Percentiles rank a stretch among this genome's conserved stretches.
Evolutionary conservation across 345 rosid species (phyloP).

Genomic region (Eucalyptus globulus): DNA sequence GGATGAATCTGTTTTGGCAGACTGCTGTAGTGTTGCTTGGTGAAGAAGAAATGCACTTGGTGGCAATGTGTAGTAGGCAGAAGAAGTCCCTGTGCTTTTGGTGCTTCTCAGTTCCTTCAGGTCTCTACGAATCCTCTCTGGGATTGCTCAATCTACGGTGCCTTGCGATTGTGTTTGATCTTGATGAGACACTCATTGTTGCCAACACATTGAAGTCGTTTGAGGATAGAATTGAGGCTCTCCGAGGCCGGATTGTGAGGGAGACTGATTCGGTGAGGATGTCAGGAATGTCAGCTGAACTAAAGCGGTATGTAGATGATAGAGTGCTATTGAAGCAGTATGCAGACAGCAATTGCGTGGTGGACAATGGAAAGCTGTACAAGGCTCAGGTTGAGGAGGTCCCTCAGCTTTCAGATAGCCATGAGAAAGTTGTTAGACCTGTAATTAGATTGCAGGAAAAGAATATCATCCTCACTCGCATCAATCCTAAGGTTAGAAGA

Average conservation of each 20-base stretch:
- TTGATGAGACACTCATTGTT: slow-evolving; percentile 91
- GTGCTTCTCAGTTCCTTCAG: slow-evolving; percentile 69
- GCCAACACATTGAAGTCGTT: slow-evolving; percentile 96
- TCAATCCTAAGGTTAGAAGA: slow-evolving; percentile 75
- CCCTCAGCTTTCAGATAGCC: slow-evolving; percentile 37
- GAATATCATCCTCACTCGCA: slow-evolving; percentile 77
- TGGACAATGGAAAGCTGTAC: slow-evolving; percentile 51
- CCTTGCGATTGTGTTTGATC: slow-evolving; percentile 85
- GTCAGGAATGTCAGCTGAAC: slow-evolving; percentile 68
- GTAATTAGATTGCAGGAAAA: slow-evolving; percentile 75
- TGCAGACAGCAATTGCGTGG: slow-evolving; percentile 49
- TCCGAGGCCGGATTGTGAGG: slow-evolving; percentile 59
- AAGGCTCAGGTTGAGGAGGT: slow-evolving; percentile 82
- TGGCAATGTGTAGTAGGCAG: slow-evolving; percentile 94
- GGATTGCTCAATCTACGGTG: slow-evolving; percentile 79
- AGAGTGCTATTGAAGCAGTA: slow-evolving; percentile 74
- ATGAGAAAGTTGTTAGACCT: slow-evolving; percentile 69
- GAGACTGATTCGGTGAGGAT: slow-evolving; percentile 60
- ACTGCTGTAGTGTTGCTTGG: slow-evolving; percentile 87
- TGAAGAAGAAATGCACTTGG: slow-evolving; percentile 84
- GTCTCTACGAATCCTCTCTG: slow-evolving; percentile 65
- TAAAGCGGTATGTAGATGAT: slow-evolving; percentile 70
- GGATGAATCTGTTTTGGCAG: slow-evolving; percentile 9
- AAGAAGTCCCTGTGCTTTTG: slow-evolving; percentile 94
- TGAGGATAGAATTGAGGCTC: slow-evolving; percentile 71